Conservation (phyloP, 208 protist species). For the Leishmania braziliensis region DNA sequence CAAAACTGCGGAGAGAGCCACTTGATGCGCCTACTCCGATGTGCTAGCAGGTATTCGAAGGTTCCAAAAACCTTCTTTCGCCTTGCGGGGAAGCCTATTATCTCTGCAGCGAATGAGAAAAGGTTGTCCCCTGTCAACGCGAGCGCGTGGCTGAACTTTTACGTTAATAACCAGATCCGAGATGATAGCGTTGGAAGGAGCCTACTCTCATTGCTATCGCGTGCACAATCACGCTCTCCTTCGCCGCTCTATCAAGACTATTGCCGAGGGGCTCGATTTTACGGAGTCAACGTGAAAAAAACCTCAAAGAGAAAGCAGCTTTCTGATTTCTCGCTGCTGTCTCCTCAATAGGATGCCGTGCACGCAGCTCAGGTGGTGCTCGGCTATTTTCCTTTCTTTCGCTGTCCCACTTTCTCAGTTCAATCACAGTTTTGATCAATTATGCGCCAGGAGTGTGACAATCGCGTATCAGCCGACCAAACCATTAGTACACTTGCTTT, state of each 20-base stretch:
- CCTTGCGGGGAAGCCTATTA: slow-evolving; percentile 51
- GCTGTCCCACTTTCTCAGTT: slow-evolving; percentile 4
- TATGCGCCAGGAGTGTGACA: not conserved
- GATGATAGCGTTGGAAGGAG: slow-evolving; percentile 74
- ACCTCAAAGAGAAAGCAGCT: not conserved
- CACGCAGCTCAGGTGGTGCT: not conserved
- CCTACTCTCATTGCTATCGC: slow-evolving; percentile 26
- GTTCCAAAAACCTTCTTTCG: slow-evolving; percentile 65
- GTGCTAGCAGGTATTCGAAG: slow-evolving; percentile 21
- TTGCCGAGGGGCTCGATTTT: slow-evolving; percentile 29
- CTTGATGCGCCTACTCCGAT: slow-evolving; percentile 64
- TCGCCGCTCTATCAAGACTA: slow-evolving; percentile 11
- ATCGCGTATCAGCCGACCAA: not conserved
- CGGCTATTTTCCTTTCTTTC: slow-evolving; percentile 7
- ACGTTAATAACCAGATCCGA: slow-evolving; percentile 48
- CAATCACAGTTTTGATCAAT: not conserved
- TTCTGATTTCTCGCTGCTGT: slow-evolving; percentile 5
- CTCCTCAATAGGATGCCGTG: not conserved
- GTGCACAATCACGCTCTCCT: not conserved
- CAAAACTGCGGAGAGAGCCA: slow-evolving; percentile 47
- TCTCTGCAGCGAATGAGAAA: slow-evolving; percentile 24
- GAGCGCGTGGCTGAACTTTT: slow-evolving; percentile 67
- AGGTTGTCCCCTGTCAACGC: slow-evolving; percentile 53
- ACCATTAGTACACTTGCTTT: not conserved
- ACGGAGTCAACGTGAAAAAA: slow-evolving; percentile 17